Evolutionary conservation across 352 stramenopile species (phyloP), one percentile per base, ranked within the genome.

Genomic region (Globisporangium takayamanum): DNA sequence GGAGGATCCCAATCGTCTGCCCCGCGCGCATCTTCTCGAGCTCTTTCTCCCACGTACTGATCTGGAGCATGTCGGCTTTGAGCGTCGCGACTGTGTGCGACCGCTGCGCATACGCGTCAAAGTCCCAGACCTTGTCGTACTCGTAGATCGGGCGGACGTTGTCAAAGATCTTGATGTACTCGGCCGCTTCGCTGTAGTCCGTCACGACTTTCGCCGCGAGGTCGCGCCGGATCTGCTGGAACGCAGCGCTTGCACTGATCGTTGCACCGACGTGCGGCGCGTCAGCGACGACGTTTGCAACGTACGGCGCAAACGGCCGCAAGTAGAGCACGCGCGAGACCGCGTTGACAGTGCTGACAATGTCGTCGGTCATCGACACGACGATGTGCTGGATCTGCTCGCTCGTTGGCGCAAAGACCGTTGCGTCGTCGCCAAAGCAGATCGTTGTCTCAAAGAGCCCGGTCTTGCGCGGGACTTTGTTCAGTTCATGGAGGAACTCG

Each of bases 361-460:
- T 96, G 42, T 92, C 82, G 28, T 95, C 83, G 1, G 84, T 93
- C 70, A 96, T 92, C 1, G 87, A 71, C 3, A 96, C 73, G 10
- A 98, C 74, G 7, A 96, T 94, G 46, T 82, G 77, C 55, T 94
- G 75, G 57, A 97, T 97, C 50, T 97, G 86, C 53, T 95, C 73
- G 59, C 80, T 84, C 25, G 89, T 95, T 1, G 93, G 93, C 2
- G 68, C 64, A 61, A 98, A 98, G 16, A 83, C 70, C 8, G 87
- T 97, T 12, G 57, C 68, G 22, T 83, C 68, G 16, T 92, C 78
- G 37, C 77, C 83, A 55, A 98, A 98, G 45, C 84, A 84, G 41
- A 98, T 90, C 3, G 87, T 96, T 11, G 94, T 98, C 63, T 98
- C 90, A 44, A 98, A 98, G 11, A 97, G 66, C n/a, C 94, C 93